Evolutionary conservation across 1,284 basidiomycete species (phyloP).

Genomic region (Moesziomyces antarcticus): DNA sequence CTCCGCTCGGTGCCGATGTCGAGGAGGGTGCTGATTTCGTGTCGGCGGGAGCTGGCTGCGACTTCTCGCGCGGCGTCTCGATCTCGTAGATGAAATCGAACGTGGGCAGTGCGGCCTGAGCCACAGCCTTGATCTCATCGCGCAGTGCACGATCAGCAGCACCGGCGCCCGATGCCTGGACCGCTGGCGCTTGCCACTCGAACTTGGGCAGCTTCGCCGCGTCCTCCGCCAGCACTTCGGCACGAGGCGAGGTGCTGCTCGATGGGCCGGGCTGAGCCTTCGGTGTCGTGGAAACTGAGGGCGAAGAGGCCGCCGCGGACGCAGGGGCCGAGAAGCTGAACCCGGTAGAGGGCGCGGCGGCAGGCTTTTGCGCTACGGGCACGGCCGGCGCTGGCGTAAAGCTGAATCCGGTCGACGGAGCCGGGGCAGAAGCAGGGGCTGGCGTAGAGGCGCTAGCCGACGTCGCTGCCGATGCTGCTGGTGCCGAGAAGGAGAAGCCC

Average conservation of each 20-base stretch:
- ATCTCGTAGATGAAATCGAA: conserved; percentile 42
- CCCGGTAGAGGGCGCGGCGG: conserved; percentile 5
- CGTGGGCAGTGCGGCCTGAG: conserved; percentile 31
- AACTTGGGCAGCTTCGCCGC: conserved; percentile 30
- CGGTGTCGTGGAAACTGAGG: background rate
- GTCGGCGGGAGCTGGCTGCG: background rate
- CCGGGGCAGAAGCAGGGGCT: conserved; percentile 9
- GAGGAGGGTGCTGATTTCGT: background rate
- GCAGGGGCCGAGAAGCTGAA: conserved; percentile 32
- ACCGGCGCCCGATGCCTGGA: background rate
- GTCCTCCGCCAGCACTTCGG: conserved; percentile 25
- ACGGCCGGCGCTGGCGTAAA: conserved; percentile 24
- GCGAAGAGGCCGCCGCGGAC: background rate
- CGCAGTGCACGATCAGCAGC: conserved; percentile 22
- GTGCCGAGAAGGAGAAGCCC: conserved; percentile 24
- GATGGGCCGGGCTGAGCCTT: conserved; percentile 1
- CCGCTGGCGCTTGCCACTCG: conserved; percentile 17
- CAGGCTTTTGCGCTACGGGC: conserved; percentile 6
- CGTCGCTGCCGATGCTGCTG: conserved; percentile 2
- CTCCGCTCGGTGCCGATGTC: conserved; percentile 3
- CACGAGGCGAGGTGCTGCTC: conserved; percentile 5
- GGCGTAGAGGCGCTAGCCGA: background rate
- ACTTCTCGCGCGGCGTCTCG: conserved; percentile 4
- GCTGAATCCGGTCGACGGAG: conserved; percentile 15
- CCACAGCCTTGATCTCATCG: conserved; percentile 39